Conservation (phyloP, 345 rosid species). For the Citrus medica region DNA sequence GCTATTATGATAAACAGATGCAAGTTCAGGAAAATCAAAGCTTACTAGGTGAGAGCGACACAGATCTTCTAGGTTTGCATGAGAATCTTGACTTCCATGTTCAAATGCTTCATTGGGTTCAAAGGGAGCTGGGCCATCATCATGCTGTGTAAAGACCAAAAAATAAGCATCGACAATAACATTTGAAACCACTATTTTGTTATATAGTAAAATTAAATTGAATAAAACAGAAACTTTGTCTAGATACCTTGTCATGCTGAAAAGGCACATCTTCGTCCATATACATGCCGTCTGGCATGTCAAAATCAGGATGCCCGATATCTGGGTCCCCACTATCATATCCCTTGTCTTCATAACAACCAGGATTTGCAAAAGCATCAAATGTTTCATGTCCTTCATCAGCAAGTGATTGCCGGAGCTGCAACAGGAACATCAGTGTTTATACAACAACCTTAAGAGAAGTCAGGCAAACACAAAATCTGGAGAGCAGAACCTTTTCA, state of each 20-base stretch:
- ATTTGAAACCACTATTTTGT: background rate
- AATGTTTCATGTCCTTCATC: slow-evolving; percentile 38
- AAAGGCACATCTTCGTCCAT: slow-evolving; percentile 54
- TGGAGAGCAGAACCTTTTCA: slow-evolving; percentile 59
- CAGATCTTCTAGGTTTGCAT: slow-evolving; percentile 86
- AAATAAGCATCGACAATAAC: slow-evolving; percentile 13
- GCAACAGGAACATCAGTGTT: slow-evolving; percentile 30
- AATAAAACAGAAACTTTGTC: slow-evolving; percentile 4
- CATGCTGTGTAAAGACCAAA: slow-evolving; percentile 29
- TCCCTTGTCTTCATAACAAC: slow-evolving; percentile 35
- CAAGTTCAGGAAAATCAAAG: background rate
- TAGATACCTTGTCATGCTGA: slow-evolving; percentile 35
- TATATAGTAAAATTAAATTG: background rate
- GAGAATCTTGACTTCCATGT: slow-evolving; percentile 38
- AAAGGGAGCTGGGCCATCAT: slow-evolving; percentile 28
- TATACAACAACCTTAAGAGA: slow-evolving; percentile 4
- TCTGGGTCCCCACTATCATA: slow-evolving; percentile 49
- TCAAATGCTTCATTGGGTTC: slow-evolving; percentile 40
- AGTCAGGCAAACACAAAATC: background rate
- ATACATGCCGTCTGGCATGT: slow-evolving; percentile 40
- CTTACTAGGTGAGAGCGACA: slow-evolving; percentile 94
- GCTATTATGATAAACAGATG: background rate
- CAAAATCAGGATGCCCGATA: slow-evolving; percentile 45
- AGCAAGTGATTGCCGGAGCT: slow-evolving; percentile 71
- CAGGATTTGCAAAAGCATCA: slow-evolving; percentile 35